Evolutionary conservation across 495 filamentous ascomycete genomes (phyloP).

Genomic region (Penicillium parvum): DNA sequence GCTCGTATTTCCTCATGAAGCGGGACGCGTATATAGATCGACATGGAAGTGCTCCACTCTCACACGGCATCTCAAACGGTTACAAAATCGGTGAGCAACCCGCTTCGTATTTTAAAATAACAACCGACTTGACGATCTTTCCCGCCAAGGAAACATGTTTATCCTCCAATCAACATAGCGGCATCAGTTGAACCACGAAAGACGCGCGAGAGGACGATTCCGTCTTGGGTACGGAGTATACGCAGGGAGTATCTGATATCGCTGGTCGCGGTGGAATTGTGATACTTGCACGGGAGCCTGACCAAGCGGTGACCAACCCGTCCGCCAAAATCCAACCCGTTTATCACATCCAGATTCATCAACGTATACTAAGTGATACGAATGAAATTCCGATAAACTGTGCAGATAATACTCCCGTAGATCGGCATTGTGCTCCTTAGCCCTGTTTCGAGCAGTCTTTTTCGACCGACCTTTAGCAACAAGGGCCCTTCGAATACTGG

Average conservation of each 20-base stretch:
- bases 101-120: too few species aligned
- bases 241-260: slow-evolving; percentile 37
- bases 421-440: slow-evolving; percentile 10
- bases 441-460: too few species aligned
- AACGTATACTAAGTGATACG: slow-evolving; percentile 3
- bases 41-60: too few species aligned
- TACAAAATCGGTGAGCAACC: too few species aligned
- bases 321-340: slow-evolving; percentile 22
- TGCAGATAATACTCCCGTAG: neutral
- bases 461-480: too few species aligned
- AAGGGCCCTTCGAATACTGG: too few species aligned
- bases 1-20: too few species aligned
- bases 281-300: slow-evolving; percentile 30
- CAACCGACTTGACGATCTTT: too few species aligned
- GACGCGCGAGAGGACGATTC: slow-evolving; percentile 30
- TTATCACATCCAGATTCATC: slow-evolving; percentile 25
- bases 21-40: too few species aligned
- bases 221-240: slow-evolving; percentile 37
- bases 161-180: too few species aligned
- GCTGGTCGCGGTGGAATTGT: slow-evolving; percentile 23
- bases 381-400: neutral
- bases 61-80: too few species aligned
- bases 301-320: slow-evolving; percentile 30
- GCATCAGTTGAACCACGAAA: slow-evolving; percentile 36
- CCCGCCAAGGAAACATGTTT: too few species aligned